A percentile compares a stretch with the other conserved stretches of the same genome.
Conservation (phyloP, 2,329 filamentous ascomycete genomes). For the Alternaria triticimaculans region DNA sequence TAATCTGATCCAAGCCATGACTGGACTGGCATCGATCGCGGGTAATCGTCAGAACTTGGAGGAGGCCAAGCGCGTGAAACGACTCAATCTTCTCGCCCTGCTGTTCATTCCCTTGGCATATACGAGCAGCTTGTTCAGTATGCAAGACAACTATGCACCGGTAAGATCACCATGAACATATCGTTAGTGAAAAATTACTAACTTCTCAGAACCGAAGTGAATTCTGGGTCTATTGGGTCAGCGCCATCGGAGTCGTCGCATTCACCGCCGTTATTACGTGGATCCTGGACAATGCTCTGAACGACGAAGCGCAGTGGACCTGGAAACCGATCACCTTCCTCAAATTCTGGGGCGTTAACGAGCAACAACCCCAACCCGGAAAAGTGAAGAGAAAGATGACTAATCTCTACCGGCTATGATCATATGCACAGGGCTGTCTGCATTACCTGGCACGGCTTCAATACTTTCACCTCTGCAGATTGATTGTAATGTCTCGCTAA, state of each 20-base stretch:
- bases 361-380: background rate
- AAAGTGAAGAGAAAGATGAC: constrained; percentile 16
- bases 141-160: constrained; percentile 41
- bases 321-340: constrained; percentile 10
- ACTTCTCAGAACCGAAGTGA: constrained; percentile 16
- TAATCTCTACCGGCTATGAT: constrained; percentile 13
- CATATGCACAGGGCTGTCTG: background rate
- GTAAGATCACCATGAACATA: background rate
- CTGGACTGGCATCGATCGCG: constrained; percentile 42
- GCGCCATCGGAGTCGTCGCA: constrained; percentile 31
- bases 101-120: constrained; percentile 46
- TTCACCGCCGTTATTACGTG: constrained; percentile 35
- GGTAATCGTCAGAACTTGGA: constrained; percentile 45
- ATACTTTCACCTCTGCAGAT: background rate
- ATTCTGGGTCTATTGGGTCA: constrained; percentile 46
- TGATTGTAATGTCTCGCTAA: background rate
- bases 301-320: constrained; percentile 40
- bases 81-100: constrained; percentile 41
- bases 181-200: background rate
- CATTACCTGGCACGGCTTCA: background rate
- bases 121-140: constrained; percentile 42
- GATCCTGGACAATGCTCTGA: constrained; percentile 34
- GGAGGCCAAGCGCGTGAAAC: constrained; percentile 45
- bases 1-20: constrained; percentile 45
- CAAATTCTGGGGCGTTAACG: constrained; percentile 19